Evolutionary conservation across 306 rosid genomes (phyloP).

Genomic region (Argentina anserina): DNA sequence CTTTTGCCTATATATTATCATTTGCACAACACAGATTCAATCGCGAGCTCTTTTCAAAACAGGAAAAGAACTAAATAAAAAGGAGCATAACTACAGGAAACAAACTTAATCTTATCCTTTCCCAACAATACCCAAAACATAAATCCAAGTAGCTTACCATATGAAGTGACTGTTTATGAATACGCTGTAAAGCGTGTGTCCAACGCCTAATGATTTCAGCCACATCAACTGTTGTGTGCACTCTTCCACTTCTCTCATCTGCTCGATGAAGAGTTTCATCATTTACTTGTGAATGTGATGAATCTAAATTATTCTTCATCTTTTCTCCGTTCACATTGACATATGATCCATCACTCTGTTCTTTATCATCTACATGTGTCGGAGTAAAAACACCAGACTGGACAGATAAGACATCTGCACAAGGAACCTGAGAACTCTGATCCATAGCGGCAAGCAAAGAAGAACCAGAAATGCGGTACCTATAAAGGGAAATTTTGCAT

Average conservation of each 20-base stretch:
- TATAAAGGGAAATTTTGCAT: conserved; percentile 32
- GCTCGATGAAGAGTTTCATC: conserved; percentile 59
- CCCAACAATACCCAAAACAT: neutral
- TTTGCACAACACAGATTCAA: conserved; percentile 17
- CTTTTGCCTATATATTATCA: conserved; percentile 67
- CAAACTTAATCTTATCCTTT: neutral
- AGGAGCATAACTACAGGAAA: neutral
- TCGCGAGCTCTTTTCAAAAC: neutral
- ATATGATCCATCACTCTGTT: conserved; percentile 59
- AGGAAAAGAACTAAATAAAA: no score
- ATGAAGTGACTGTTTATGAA: conserved; percentile 96
- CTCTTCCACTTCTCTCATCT: conserved; percentile 85
- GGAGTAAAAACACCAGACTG: conserved; percentile 52
- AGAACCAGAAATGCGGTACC: conserved; percentile 98
- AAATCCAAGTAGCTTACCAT: conserved; percentile 45
- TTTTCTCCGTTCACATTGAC: conserved; percentile 33
- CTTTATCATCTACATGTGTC: conserved; percentile 52
- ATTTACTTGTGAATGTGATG: conserved; percentile 35
- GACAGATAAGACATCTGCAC: conserved; percentile 55
- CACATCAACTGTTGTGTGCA: conserved; percentile 76
- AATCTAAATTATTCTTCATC: conserved; percentile 30
- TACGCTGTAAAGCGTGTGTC: conserved; percentile 99
- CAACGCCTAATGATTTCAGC: conserved; percentile 97
- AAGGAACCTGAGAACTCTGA: conserved; percentile 92
- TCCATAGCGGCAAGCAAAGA: conserved; percentile 99